Base-by-base conservation (phyloP, 768 basidiomycete species). In the Suillus bovinus region DNA sequence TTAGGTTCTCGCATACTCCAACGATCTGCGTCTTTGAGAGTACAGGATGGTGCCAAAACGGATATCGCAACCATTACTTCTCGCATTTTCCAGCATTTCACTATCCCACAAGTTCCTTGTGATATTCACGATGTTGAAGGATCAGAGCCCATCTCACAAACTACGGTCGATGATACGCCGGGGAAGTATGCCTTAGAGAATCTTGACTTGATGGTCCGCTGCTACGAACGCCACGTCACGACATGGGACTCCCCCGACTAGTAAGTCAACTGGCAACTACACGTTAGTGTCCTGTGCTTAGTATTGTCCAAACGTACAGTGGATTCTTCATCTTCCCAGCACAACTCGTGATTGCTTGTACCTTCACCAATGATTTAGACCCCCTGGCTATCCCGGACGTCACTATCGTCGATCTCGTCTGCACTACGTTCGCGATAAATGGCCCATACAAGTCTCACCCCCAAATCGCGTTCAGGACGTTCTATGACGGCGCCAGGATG, bases 271-370 rank as follows among this genome's bases (percentile, higher is more conserved):
- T 1, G 14, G 3, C 47, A 9, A 49, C 17, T 44, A 1, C n/a
- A n/a, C 29, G 8, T 20, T 13, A 20, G 6, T 22, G 24, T 27
- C 27, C 5, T 10, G 10, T 27, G 36, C 54, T 55, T 3, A 38
- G 10, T 20, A 3, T 24, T n/a, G 17, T 22, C 7, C 8, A 17
- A 49, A 27, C 1, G 2, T 8, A 27, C 10, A 49, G 47, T 2
- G 16, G 47, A 66, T 29, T 69, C 67, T 49, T 31, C 70, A 9
- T 66, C 54, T 55, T 71, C 66, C 68, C 63, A 36, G 71, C 66
- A n/a, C 67, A 66, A 42, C 67, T 74, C 52, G 54, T 68, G 34
- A 64, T 73, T 33, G 63, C 58, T 54, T 75, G 70, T 29, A 59
- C 46, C 4, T 49, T 60, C 1, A 61, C 60, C 16, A 27, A 24